phyloP scores from a whole-genome alignment of 345 rosid species.

The Eucalyptus lansdowneana region DNA sequence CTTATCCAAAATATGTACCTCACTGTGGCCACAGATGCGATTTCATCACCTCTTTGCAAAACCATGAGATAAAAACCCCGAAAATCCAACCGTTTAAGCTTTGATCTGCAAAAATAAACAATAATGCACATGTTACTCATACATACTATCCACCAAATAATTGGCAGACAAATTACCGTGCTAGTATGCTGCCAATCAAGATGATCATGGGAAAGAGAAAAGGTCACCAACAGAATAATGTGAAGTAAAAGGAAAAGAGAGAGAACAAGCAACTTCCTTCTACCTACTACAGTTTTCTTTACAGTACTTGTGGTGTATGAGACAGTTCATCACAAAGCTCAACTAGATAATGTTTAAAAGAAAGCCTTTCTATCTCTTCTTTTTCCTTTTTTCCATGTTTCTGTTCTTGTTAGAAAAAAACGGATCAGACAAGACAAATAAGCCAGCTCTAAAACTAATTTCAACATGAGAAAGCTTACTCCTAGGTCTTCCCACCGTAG shows the following conservation, averaged over 20 bases:
- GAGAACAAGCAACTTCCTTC: background rate
- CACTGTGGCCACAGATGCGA: constrained; percentile 22
- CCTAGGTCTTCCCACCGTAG: background rate
- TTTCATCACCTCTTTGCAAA: constrained; percentile 23
- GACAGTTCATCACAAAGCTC: background rate
- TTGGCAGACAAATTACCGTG: background rate
- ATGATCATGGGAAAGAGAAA: background rate
- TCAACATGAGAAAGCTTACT: background rate
- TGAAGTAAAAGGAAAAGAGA: background rate
- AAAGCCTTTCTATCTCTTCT: background rate
- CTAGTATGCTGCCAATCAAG: background rate
- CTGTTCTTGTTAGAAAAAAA: background rate
- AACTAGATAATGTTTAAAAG: background rate
- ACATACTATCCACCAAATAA: background rate
- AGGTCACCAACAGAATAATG: background rate
- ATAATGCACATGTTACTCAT: background rate
- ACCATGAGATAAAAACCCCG: constrained; percentile 28
- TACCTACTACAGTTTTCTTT: background rate
- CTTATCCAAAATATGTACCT: constrained; percentile 2
- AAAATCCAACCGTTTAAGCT: constrained; percentile 22
- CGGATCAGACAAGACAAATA: background rate
- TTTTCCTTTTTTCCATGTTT: background rate
- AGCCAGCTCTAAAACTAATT: background rate
- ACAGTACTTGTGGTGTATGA: background rate
- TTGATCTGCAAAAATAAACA: constrained; percentile 10